Base-by-base conservation (phyloP, 2,329 filamentous ascomycete species). In the Rhytidhysteron rufulum region DNA sequence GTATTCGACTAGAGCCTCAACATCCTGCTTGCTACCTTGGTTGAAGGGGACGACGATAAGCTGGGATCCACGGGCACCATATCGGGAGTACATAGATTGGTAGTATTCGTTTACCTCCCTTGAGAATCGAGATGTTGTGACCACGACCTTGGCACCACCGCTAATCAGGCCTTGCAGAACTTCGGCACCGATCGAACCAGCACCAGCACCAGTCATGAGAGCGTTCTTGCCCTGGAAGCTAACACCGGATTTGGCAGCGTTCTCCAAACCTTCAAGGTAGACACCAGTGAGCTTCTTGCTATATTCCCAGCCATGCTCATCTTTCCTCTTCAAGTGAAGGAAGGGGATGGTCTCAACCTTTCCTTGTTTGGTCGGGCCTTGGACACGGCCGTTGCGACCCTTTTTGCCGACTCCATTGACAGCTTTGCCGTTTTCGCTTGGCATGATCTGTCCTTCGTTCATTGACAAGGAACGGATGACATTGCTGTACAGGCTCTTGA, bases 31-130 rank as follows among this genome's bases (percentile, higher is more conserved):
- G 74, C 91, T 97, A 49, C 91, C 93, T 68, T 96, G 90, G 70
- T 98, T 98, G 80, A 98, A 98, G 36, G 94, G 93, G 40, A 97
- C 94, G 40, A 98, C 93, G 30, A 98, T 88, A 41, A 98, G 84
- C 71, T 97, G 90, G 42, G 93, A 97, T 50, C 93, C 93, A 50
- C 88, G 86, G 45, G 88, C 88, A 58, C 93, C 93, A 58, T 86
- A 95, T 45, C 90, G 86, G 48, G 90, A 86, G 68, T 98, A 98
- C 86, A 98, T 97, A 42, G 88, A 83, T 70, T 98, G 93, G 72
- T 98, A 98, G 74, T 97, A 98, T 72, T 98, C 93, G 5, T 93
- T 98, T 42, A 98, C 93, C 67, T 96, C 86, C 33, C 89, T 87
- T 13, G 93, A 98, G 76, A 93, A 98, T 54, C 93, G 84, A 60